A percentile compares a stretch with the other conserved stretches of the same genome.
phyloP scores from a whole-genome alignment of 2,329 filamentous ascomycete species.

The Boeremia exigua region DNA sequence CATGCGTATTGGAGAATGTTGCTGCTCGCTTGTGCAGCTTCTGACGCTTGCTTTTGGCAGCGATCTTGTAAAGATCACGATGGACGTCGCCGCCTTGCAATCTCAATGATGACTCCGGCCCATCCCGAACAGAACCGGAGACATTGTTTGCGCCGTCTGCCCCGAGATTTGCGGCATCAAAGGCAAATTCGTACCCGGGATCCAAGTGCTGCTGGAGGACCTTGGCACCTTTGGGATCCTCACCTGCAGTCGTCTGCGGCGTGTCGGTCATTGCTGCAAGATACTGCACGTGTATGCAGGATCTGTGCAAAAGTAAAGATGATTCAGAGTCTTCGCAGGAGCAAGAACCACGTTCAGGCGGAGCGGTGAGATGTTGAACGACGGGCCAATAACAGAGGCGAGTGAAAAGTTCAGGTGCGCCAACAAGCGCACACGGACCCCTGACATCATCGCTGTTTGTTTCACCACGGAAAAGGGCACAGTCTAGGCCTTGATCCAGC shows the following conservation, averaged over 20 bases:
- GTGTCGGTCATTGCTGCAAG: constrained; percentile 35
- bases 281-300: not conserved
- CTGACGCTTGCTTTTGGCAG: constrained; percentile 59
- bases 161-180: constrained; percentile 44
- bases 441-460: constrained; percentile 36
- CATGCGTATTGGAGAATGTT: constrained; percentile 67
- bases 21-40: constrained; percentile 62
- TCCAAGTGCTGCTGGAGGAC: constrained; percentile 53
- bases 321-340: constrained; percentile 1
- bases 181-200: constrained; percentile 49
- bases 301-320: not conserved
- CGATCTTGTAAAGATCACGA: constrained; percentile 77
- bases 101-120: constrained; percentile 68
- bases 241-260: constrained; percentile 34
- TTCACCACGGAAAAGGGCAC: constrained; percentile 12
- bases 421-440: constrained; percentile 20
- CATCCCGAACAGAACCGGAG: constrained; percentile 28
- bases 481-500: constrained; percentile 3
- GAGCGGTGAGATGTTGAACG: constrained; percentile 30
- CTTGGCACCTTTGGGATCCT: constrained; percentile 40
- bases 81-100: constrained; percentile 81
- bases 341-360: constrained; percentile 10
- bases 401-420: constrained; percentile 35
- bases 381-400: constrained; percentile 30
- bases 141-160: constrained; percentile 34